Base-by-base conservation (phyloP, 2,329 filamentous ascomycete species). In the Colletotrichum brevisporum region DNA sequence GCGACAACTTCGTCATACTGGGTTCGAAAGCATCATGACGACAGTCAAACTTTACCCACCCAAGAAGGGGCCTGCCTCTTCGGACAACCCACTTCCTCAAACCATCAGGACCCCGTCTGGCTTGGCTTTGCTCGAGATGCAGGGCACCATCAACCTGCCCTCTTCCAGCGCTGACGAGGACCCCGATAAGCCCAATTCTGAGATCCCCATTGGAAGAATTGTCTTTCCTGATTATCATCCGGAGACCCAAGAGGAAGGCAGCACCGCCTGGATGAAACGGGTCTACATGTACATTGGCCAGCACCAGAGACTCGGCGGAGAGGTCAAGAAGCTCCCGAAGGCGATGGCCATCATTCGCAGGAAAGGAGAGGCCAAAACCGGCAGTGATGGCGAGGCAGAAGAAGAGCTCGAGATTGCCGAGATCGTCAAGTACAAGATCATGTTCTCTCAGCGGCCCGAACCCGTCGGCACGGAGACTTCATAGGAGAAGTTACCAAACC, bases 71-170 rank as follows among this genome's bases (percentile, higher is more conserved):
- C 45, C 71, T n/a, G 31, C 74, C 6, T 50, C 71, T n/a, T 61
- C 75, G 2, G 48, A 65, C 36, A 86, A 80, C 67, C 90, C 93
- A 4, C 88, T 98, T 5, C 96, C 96, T 1, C 80, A 87, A n/a
- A 86, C 97, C 71, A 88, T 98, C 16, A 93, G 95, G 74, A 98
- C 95, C 1, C 96, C 96, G 0, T 91, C 92, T 0, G 96, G 96
- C 58, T 88, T 98, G 48, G 95, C 95, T 18, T 86, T 99, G 53
- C 85, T 99, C 66, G 96, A 98, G 82, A 89, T 99, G 15, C 96
- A 99, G 84, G 96, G 95, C 70, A 94, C 90, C 15, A 91, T 99
- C 81, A 95, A 97, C 79, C 84, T 94, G 1, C 91, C 94, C 8
- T 71, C 81, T 2, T 73, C 78, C 36, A 74, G 75, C 27, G 73